Conservation (phyloP, 139 green algal species). For the Yamagishiella unicocca region DNA sequence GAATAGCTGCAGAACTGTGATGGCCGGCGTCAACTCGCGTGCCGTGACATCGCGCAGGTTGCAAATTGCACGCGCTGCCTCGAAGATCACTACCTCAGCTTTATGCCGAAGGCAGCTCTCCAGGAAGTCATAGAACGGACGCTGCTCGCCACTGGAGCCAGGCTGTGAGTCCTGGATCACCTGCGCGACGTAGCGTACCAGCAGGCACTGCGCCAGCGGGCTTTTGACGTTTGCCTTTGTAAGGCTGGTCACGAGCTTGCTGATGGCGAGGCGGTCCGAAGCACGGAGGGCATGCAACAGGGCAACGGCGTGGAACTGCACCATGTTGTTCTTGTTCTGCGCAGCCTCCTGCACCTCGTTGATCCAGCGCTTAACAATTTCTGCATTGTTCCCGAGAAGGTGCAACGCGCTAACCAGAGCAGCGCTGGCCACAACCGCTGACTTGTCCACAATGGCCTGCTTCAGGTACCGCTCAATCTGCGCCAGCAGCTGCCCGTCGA, state of each 20-base stretch:
- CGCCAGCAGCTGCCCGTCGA: conserved; percentile 90
- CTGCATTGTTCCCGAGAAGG: conserved; percentile 84
- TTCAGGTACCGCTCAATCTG: conserved; percentile 95
- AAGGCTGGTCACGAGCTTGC: conserved; percentile 97
- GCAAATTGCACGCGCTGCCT: conserved; percentile 96
- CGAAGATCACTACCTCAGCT: conserved; percentile 91
- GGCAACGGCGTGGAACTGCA: conserved; percentile 97
- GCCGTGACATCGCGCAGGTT: conserved; percentile 91
- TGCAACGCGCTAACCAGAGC: conserved; percentile 92
- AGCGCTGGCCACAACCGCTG: conserved; percentile 75
- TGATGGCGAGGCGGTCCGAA: conserved; percentile 94
- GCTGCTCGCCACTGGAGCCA: conserved; percentile 70
- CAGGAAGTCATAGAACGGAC: conserved; percentile 98
- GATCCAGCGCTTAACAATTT: conserved; percentile 98
- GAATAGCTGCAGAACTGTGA: conserved; percentile 99
- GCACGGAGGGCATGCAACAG: conserved; percentile 94
- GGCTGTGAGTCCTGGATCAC: conserved; percentile 73
- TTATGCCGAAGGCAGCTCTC: conserved; percentile 98
- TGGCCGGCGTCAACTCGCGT: conserved; percentile 94
- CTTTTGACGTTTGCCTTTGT: conserved; percentile 85
- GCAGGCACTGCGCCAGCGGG: conserved; percentile 95
- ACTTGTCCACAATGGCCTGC: conserved; percentile 98
- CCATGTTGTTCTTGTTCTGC: conserved; percentile 89
- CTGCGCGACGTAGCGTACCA: conserved; percentile 94
- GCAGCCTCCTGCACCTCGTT: conserved; percentile 97